Evolutionary conservation across 176 grass and related monocot genomes (phyloP).

Genomic region (Avena sativa): DNA sequence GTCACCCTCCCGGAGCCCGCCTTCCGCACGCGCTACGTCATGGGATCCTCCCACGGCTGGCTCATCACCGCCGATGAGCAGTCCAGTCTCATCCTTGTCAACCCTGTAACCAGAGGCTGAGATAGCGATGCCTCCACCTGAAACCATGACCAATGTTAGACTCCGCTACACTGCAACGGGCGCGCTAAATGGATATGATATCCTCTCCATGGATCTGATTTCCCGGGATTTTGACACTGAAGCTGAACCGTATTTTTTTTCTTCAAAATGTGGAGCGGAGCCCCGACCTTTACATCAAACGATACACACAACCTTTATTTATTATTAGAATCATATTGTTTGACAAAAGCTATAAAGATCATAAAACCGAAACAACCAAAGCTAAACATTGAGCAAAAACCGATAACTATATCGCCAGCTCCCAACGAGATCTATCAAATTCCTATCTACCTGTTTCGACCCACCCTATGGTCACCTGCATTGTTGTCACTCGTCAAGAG

Average conservation of each 20-base stretch:
- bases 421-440: no score
- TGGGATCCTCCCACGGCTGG: conserved; percentile 11
- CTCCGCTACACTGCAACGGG: background rate
- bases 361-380: no score
- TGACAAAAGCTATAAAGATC: no score
- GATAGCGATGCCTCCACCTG: background rate
- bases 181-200: background rate
- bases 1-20: background rate
- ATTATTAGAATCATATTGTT: no score
- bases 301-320: no score
- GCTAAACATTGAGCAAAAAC: no score
- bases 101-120: background rate
- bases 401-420: no score
- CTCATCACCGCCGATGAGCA: background rate
- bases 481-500: no score
- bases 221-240: background rate
- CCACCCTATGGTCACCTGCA: no score
- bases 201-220: background rate
- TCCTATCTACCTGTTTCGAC: no score
- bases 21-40: background rate
- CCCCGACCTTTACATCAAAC: no score
- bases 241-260: background rate
- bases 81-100: background rate
- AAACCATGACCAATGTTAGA: background rate
- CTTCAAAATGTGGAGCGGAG: no score